phyloP scores from a whole-genome alignment of 495 filamentous ascomycete genomes.

The Penicillium goetzii region DNA sequence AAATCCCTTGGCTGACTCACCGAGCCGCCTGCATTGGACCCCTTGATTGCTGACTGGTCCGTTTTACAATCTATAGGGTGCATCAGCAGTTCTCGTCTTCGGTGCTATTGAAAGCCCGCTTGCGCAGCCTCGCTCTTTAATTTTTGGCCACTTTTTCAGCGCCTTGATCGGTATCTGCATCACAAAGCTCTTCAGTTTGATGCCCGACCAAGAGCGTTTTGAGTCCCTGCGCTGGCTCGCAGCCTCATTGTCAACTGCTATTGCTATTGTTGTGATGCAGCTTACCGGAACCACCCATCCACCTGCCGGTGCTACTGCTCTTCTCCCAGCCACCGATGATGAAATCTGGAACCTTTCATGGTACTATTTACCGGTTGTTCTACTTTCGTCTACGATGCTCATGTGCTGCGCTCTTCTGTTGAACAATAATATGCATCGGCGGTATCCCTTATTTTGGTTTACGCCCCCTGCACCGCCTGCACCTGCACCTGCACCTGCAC shows the following conservation, averaged over 20 bases:
- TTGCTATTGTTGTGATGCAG: slow-evolving; percentile 70
- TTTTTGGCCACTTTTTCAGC: slow-evolving; percentile 70
- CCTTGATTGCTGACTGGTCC: slow-evolving; percentile 7
- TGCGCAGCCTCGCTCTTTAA: slow-evolving; percentile 71
- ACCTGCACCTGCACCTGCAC: slow-evolving; percentile 2
- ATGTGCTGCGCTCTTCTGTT: slow-evolving; percentile 63
- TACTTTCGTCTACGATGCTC: slow-evolving; percentile 66
- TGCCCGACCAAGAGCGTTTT: slow-evolving; percentile 37
- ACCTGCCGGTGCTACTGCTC: slow-evolving; percentile 80
- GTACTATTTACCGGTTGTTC: slow-evolving; percentile 65
- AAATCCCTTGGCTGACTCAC: not conserved
- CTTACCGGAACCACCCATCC: slow-evolving; percentile 77
- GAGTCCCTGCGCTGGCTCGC: slow-evolving; percentile 69
- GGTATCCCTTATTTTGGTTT: slow-evolving; percentile 75
- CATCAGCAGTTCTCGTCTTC: slow-evolving; percentile 71
- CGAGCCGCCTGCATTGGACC: not conserved
- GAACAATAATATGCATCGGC: slow-evolving; percentile 75
- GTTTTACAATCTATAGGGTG: slow-evolving; percentile 53
- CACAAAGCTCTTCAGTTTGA: slow-evolving; percentile 70
- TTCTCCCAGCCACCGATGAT: slow-evolving; percentile 67
- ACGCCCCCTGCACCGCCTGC: slow-evolving; percentile 24
- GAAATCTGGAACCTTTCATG: slow-evolving; percentile 65
- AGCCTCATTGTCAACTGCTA: slow-evolving; percentile 65
- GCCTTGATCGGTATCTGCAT: slow-evolving; percentile 64
- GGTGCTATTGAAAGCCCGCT: slow-evolving; percentile 71